Base-by-base conservation (phyloP, 179 eudicot species). In the Silene noctiflora region DNA sequence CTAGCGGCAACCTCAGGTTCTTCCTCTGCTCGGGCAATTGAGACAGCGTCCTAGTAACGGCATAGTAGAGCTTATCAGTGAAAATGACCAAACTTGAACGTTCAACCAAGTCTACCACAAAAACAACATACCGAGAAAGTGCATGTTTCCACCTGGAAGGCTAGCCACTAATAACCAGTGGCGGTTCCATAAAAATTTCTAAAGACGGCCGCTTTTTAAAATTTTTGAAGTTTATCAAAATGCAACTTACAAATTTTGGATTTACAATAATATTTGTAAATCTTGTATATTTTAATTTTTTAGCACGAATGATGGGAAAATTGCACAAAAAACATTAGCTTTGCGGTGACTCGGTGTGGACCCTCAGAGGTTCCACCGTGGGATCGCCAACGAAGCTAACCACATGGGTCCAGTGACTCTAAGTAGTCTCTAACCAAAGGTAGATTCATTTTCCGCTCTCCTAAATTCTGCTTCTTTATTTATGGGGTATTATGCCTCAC, bases 1-100 rank as follows among this genome's bases (percentile, higher is more conserved):
- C 89, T 83, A 68, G 99, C 98, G 19, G 98, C 99, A 4, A 88
- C 89, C 85, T 91, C 96, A 0, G 96, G 91, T 74, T 89, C 98
- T 56, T 89, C 96, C 85, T 90, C 98, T 35, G 85, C 67, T 59
- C 75, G 83, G 51, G 99, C 99, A 56, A 95, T 85, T 12, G 97
- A 86, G 55, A 91, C 86, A 82, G 98, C 99, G 82, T 95, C 99
- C 98, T 95, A 84, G 71, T 64, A 61, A 83, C 44, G 29, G 72
- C 7, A 29, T 44, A 59, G 58, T 76, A 63, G 64, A 65, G 39
- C 68, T 39, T 7, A 7, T 75, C 42, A 78, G 63, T n/a, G 39
- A 77, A 20, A 73, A 24, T 39, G 22, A 16, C 39, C 29, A 61
- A 48, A 71, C 21, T 62, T 72, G 56, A 3, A 9, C 48, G 2